Base-by-base conservation (phyloP, 495 filamentous ascomycete species). In the Aspergillus haitiensis region DNA sequence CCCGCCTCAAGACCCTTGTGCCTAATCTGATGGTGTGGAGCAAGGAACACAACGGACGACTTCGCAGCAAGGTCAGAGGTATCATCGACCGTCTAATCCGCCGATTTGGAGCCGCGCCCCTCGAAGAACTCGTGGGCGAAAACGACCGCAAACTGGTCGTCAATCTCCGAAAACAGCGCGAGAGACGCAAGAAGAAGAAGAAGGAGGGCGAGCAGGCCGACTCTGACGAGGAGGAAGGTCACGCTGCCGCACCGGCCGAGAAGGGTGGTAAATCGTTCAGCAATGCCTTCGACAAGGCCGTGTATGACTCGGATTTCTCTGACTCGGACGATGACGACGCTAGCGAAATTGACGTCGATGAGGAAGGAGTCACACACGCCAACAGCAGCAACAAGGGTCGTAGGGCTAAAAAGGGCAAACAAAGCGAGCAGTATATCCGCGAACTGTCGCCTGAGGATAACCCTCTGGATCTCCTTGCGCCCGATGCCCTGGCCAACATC, bases 1-100 rank as follows among this genome's bases (percentile, higher is more conserved):
- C 90, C 13, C 82, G 90, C 34, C 81, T 98, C 36, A 70, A 75
- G 31, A 82, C 85, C 2, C 78, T 98, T 53, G 82, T 98, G 21
- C 90, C 92, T 18, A 95, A 93, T 71, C 76, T 97, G 9, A 90
- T 97, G 86, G 86, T 89, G 16, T 98, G 94, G 94, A 91, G 88
- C 65, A 91, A 96, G 74, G 94, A 98, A 72, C 95, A 98, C 77
- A 97, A 96, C 75, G 92, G 90, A 13, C 91, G 94, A 67, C 92
- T 98, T 71, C 89, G 90, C 61, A 87, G 91, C 33, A 98, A 97
- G 79, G 92, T 98, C 55, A 98, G 96, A 83, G 91, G 96, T 66
- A 97, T 98, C 62, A 72, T 98, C 33, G 94, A 98, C 75, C 85
- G 94, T 33, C 90, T 96, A 79, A 86, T 97, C 31, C 83, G 94